These are phyloP conservation scores for Triticum urartu DNA, from an alignment of 176 grass and related monocot genomes.

Conservation along the genomic window DNA sequence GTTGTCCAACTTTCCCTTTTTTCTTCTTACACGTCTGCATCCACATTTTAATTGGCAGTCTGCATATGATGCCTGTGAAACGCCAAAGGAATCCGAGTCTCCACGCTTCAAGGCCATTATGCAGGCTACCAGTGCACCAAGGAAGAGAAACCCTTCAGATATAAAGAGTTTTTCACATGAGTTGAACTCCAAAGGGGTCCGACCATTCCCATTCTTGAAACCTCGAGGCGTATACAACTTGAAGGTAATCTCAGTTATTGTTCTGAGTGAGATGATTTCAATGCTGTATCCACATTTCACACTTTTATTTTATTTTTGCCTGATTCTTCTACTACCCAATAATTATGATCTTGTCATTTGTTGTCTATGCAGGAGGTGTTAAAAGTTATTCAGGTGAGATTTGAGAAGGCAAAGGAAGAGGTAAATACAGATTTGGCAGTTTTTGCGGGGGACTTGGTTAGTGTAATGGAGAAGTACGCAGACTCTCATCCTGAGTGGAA, in stretches of 20 bases:
- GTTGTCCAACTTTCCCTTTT: conserved; percentile 13
- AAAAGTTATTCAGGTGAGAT: conserved; percentile 88
- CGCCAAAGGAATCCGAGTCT: conserved; percentile 98
- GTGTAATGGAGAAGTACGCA: conserved; percentile 92
- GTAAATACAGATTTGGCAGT: conserved; percentile 93
- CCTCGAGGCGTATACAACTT: conserved; percentile 87
- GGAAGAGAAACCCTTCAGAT: conserved; percentile 86
- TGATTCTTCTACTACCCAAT: conserved; percentile 16
- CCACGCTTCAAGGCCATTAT: conserved; percentile 99
- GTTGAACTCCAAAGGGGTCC: conserved; percentile 97
- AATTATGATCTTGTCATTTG: conserved; percentile 18
- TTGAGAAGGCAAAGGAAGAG: conserved; percentile 99
- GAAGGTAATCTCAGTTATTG: conserved; percentile 60
- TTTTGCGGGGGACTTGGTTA: conserved; percentile 93
- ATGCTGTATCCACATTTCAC: background rate
- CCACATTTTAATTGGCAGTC: conserved; percentile 54
- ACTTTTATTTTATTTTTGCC: background rate
- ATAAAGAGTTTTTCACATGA: conserved; percentile 99
- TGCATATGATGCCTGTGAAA: conserved; percentile 91
- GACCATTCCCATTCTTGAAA: conserved; percentile 96
- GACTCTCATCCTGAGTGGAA: conserved; percentile 97
- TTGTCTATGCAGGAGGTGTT: conserved; percentile 76
- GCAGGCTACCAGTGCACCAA: conserved; percentile 97
- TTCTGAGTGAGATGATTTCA: conserved; percentile 10
- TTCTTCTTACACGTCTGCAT: conserved; percentile 23